A percentile compares a stretch with the other conserved stretches of the same genome.
These are phyloP conservation scores for Pseudonitzschia multiseries DNA, from an alignment of 108 stramenopile genomes.

Conservation along the genomic window DNA sequence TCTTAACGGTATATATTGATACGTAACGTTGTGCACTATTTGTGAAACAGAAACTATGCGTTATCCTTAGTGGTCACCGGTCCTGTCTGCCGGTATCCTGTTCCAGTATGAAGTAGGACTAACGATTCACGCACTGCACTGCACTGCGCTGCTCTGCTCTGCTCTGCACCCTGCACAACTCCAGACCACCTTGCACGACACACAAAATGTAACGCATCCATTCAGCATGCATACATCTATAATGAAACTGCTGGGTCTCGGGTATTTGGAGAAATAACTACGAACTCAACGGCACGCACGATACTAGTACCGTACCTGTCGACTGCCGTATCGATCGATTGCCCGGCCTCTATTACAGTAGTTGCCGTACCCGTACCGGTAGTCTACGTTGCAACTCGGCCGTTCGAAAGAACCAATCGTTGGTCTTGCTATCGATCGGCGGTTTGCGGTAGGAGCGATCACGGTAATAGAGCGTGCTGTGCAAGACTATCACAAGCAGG, in stretches of 20 bases:
- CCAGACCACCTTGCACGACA: background rate
- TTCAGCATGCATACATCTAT: background rate
- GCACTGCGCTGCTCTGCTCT: background rate
- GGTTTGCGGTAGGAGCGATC: background rate
- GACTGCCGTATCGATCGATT: background rate
- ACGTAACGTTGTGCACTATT: background rate
- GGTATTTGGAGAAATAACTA: background rate
- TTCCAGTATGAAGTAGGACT: no score
- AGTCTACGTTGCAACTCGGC: background rate
- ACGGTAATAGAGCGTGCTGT: background rate
- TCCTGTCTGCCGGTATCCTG: background rate
- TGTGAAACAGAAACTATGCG: background rate
- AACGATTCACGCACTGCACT: no score
- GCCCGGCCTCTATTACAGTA: background rate
- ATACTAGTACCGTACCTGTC: background rate
- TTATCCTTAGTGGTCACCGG: background rate
- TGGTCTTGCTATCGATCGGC: background rate
- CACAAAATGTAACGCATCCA: background rate
- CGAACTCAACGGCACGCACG: background rate
- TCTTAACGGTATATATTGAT: background rate
- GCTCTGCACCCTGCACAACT: background rate
- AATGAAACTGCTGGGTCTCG: background rate
- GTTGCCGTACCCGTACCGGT: background rate
- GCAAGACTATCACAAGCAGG: background rate
- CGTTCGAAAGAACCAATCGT: slow-evolving; percentile 10